Evolutionary conservation across 2,329 filamentous ascomycete species (phyloP).

Genomic region (Penicillium sp.): DNA sequence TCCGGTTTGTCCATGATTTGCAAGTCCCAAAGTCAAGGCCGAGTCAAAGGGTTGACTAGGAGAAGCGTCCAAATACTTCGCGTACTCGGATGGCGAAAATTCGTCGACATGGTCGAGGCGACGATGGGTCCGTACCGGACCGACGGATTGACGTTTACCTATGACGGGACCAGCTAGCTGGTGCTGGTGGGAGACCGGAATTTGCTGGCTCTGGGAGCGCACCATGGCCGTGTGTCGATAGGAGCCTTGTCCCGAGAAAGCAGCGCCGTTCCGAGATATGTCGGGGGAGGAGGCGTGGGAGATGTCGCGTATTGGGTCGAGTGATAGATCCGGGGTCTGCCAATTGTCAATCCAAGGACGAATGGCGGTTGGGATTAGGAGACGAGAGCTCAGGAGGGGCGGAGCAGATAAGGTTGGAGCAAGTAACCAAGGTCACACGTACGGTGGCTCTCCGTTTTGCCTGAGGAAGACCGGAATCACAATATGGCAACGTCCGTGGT

Average conservation of each 20-base stretch:
- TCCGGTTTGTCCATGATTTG: slow-evolving; percentile 19
- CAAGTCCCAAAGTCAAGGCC: slow-evolving; percentile 17
- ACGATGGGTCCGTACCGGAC: slow-evolving; percentile 27
- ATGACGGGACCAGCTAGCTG: slow-evolving; percentile 25
- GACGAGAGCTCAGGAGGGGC: slow-evolving; percentile 27
- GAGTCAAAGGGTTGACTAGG: slow-evolving; percentile 27
- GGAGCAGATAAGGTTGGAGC: slow-evolving; percentile 31
- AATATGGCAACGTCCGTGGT: slow-evolving; percentile 38
- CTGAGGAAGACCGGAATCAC: slow-evolving; percentile 40
- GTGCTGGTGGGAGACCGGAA: slow-evolving; percentile 34
- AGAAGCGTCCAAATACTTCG: slow-evolving; percentile 38
- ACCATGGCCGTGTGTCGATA: slow-evolving; percentile 38
- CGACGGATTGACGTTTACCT: slow-evolving; percentile 35
- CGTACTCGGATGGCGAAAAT: slow-evolving; percentile 45
- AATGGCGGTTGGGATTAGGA: slow-evolving; percentile 29
- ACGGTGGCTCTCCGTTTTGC: slow-evolving; percentile 49
- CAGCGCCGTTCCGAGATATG: slow-evolving; percentile 28
- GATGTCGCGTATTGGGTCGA: slow-evolving; percentile 33
- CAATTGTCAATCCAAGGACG: slow-evolving; percentile 43
- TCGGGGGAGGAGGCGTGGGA: slow-evolving; percentile 34
- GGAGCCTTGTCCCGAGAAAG: slow-evolving; percentile 28
- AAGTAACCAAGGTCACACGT: slow-evolving; percentile 45
- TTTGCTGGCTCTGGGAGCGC: slow-evolving; percentile 42
- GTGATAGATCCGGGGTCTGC: slow-evolving; percentile 42
- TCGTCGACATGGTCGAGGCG: slow-evolving; percentile 42